phyloP scores from a whole-genome alignment of 257 asterid species.

The Mitragyna speciosa region DNA sequence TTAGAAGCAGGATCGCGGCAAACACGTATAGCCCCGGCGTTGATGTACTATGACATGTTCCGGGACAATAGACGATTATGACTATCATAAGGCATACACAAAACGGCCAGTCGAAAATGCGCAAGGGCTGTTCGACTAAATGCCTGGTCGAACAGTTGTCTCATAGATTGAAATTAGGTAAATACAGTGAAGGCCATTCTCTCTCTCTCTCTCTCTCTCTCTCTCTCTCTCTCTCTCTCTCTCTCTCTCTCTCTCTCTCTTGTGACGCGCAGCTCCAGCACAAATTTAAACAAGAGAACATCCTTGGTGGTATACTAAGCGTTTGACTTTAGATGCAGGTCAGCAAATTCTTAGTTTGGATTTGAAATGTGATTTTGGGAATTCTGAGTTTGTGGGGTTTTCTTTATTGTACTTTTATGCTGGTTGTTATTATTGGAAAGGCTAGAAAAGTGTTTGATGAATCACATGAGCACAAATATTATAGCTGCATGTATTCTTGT shows the following conservation, averaged over 20 bases:
- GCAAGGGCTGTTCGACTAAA: conserved; percentile 61
- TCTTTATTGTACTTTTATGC: conserved; percentile 53
- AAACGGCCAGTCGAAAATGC: conserved; percentile 50
- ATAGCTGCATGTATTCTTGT: too few species aligned
- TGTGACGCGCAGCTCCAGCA: conserved; percentile 47
- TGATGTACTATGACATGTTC: conserved; percentile 70
- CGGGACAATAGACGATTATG: conserved; percentile 49
- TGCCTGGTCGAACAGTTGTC: conserved; percentile 63
- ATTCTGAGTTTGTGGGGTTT: conserved; percentile 59
- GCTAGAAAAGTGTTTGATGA: conserved; percentile 60
- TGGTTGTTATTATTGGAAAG: conserved; percentile 40
- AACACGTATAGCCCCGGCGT: conserved; percentile 77
- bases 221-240: too few species aligned
- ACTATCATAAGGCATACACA: conserved; percentile 28
- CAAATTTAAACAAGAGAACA: conserved; percentile 58
- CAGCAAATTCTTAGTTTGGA: conserved; percentile 59
- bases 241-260: too few species aligned
- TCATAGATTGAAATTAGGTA: conserved; percentile 67
- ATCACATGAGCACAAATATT: conserved; percentile 16
- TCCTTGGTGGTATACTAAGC: conserved; percentile 46
- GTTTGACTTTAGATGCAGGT: conserved; percentile 50
- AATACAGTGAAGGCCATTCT: too few species aligned
- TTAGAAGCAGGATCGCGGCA: conserved; percentile 54
- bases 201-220: too few species aligned
- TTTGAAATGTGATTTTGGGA: conserved; percentile 52